These are phyloP conservation scores for Boletellus emodensis DNA, from an alignment of 768 basidiomycete genomes.

Conservation along the genomic window DNA sequence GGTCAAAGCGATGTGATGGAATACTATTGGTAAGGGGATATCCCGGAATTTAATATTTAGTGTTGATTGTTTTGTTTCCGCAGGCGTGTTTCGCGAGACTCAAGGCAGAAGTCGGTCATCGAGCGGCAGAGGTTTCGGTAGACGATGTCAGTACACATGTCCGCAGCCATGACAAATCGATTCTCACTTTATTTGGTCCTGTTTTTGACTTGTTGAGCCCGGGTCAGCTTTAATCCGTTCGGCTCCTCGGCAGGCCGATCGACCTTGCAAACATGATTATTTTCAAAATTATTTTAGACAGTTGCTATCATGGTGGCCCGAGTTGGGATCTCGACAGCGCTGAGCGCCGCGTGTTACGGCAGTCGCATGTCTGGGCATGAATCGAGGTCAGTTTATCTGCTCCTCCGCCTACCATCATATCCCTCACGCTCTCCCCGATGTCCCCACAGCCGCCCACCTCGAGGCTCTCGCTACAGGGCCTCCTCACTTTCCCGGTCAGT, in stretches of 20 bases:
- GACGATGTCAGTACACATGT: conserved; percentile 15
- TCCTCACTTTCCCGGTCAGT: conserved; percentile 41
- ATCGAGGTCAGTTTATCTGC: conserved; percentile 12
- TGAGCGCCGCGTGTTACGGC: conserved; percentile 8
- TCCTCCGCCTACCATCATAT: background rate
- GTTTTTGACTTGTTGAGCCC: conserved; percentile 10
- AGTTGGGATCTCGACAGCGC: conserved; percentile 15
- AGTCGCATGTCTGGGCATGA: conserved; percentile 6
- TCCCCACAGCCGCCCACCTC: conserved; percentile 27
- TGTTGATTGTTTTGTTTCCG: background rate
- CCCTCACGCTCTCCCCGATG: conserved; percentile 10
- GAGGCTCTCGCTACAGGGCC: conserved; percentile 29
- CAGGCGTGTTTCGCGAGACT: conserved; percentile 78
- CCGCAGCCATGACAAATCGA: background rate
- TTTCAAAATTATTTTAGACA: background rate
- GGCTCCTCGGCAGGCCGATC: conserved; percentile 8
- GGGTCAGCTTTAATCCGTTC: conserved; percentile 7
- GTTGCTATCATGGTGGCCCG: conserved; percentile 6
- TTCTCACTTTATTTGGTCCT: background rate
- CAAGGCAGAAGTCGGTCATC: conserved; percentile 75
- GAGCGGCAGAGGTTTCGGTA: conserved; percentile 65
- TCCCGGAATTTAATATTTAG: background rate
- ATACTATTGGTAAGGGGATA: conserved; percentile 69
- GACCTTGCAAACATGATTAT: background rate
- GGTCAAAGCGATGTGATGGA: conserved; percentile 93